Percentiles rank a stretch among this genome's conserved stretches.
Evolutionary conservation across 495 filamentous ascomycete species (phyloP).

Genomic region (Tirmania nivea): DNA sequence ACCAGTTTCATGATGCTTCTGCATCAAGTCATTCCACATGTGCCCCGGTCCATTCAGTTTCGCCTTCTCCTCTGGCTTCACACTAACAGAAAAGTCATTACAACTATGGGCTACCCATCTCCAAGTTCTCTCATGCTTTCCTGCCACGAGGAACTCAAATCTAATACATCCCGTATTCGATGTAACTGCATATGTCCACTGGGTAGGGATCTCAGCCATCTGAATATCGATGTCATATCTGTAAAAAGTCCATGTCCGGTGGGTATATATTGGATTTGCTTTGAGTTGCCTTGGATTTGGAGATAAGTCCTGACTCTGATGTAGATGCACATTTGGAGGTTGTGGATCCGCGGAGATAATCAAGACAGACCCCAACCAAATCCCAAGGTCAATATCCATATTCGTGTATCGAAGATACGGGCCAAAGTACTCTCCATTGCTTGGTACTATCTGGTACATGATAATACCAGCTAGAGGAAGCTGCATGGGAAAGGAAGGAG

Average conservation of each 20-base stretch:
- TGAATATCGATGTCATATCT: constrained; percentile 81
- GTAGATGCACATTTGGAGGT: constrained; percentile 89
- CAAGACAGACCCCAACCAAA: constrained; percentile 61
- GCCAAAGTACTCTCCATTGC: constrained; percentile 96
- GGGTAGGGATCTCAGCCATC: constrained; percentile 71
- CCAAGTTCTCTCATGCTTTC: constrained; percentile 75
- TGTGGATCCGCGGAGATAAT: constrained; percentile 82
- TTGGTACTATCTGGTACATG: constrained; percentile 76
- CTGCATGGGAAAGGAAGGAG: constrained; percentile 48
- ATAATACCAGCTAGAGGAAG: constrained; percentile 74
- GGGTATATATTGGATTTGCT: constrained; percentile 59
- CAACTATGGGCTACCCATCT: constrained; percentile 90
- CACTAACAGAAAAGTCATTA: constrained; percentile 79
- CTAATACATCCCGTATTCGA: constrained; percentile 90
- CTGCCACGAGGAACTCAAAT: constrained; percentile 95
- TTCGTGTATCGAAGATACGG: constrained; percentile 91
- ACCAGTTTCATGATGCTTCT: constrained; percentile 88
- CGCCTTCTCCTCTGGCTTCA: constrained; percentile 61
- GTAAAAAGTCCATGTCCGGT: constrained; percentile 89
- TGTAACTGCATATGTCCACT: constrained; percentile 97
- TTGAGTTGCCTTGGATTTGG: constrained; percentile 84
- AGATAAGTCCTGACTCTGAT: constrained; percentile 72
- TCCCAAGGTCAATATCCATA: constrained; percentile 79
- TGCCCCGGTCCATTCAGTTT: constrained; percentile 71
- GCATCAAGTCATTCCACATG: constrained; percentile 98